Conservation (phyloP, 2,329 filamentous ascomycete species). For the Plenodomus tracheiphilus region DNA sequence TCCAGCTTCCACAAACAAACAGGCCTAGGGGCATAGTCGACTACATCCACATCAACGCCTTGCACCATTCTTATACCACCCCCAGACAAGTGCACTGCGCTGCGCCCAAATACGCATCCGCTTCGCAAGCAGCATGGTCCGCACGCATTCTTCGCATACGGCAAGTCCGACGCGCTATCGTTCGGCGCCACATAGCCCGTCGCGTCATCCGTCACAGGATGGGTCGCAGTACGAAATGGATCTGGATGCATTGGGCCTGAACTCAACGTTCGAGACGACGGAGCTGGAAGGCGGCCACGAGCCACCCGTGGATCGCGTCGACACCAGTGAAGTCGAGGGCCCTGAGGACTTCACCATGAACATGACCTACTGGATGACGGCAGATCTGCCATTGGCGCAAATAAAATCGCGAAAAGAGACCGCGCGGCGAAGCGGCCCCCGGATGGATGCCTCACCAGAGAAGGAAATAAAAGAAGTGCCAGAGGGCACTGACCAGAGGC, state of each 20-base stretch:
- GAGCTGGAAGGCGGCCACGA: constrained; percentile 32
- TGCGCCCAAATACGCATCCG: not conserved
- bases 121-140: constrained; percentile 24
- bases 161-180: constrained; percentile 38
- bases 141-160: constrained; percentile 40
- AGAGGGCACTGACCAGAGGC: constrained; percentile 10
- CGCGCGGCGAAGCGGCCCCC: constrained; percentile 14
- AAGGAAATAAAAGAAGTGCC: constrained; percentile 25
- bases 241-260: constrained; percentile 42
- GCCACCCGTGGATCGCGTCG: constrained; percentile 40
- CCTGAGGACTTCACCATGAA: constrained; percentile 50
- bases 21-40: no score
- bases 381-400: constrained; percentile 33
- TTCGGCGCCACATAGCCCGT: constrained; percentile 33
- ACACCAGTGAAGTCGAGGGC: constrained; percentile 47
- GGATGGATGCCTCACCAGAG: constrained; percentile 21
- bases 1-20: no score
- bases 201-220: constrained; percentile 33
- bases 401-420: constrained; percentile 40
- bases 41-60: no score
- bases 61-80: not conserved
- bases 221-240: constrained; percentile 46
- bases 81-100: not conserved
- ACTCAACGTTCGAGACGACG: constrained; percentile 40
- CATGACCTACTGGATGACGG: constrained; percentile 49